phyloP scores from a whole-genome alignment of 1,139 yeast genomes.

The Citeromyces hawaiiensis region DNA sequence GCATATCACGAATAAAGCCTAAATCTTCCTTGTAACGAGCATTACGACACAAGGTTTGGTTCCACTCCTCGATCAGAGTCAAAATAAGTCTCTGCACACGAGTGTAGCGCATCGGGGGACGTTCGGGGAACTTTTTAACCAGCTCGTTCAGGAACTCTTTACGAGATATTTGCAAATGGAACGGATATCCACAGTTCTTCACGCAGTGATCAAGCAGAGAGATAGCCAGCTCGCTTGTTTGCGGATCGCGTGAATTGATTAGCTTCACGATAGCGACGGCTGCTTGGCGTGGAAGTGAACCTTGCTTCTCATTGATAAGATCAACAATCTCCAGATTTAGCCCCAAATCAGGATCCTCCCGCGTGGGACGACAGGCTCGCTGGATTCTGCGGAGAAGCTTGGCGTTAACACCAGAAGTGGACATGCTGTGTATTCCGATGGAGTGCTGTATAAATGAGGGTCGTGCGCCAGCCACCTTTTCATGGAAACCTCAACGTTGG shows the following conservation, averaged over 20 bases:
- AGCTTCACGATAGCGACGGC: conserved; percentile 80
- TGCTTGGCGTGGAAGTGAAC: conserved; percentile 84
- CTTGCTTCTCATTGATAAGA: conserved; percentile 84
- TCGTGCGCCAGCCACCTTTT: neutral
- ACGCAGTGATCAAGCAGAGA: conserved; percentile 75
- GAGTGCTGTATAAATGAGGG: neutral
- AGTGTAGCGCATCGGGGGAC: conserved; percentile 80
- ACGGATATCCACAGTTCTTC: conserved; percentile 95
- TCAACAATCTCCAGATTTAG: conserved; percentile 89
- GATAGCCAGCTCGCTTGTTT: conserved; percentile 50
- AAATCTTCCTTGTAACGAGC: conserved; percentile 85
- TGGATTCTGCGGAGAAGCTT: conserved; percentile 12
- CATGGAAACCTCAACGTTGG: too few species aligned
- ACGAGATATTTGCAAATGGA: conserved; percentile 87
- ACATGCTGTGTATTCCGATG: neutral
- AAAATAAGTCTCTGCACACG: conserved; percentile 74
- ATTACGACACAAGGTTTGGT: conserved; percentile 85
- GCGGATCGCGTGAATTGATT: conserved; percentile 74
- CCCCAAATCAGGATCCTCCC: conserved; percentile 80
- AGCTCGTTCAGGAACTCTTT: conserved; percentile 90
- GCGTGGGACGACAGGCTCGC: conserved; percentile 80
- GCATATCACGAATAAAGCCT: conserved; percentile 92
- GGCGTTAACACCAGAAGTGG: conserved; percentile 1
- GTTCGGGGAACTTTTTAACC: conserved; percentile 87
- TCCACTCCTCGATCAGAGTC: conserved; percentile 95